Conservation (phyloP, 805 yeast species). For the Saturnispora bothae region DNA sequence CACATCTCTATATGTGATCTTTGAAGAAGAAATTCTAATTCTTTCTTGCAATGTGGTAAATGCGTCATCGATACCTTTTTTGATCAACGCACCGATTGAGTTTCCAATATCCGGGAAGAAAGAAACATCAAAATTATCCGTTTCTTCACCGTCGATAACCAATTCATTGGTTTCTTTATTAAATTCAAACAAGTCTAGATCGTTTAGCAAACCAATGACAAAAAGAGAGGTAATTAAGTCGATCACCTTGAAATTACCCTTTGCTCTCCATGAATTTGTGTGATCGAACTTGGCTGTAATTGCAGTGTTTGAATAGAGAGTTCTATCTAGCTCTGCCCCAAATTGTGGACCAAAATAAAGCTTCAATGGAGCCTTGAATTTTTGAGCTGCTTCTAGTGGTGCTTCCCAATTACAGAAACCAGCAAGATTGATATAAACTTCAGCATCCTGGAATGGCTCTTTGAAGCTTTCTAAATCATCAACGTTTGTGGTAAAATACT, state of each 20-base stretch:
- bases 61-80: constrained; percentile 18
- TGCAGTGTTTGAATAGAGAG: constrained; percentile 10
- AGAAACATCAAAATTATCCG: constrained; percentile 28
- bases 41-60: constrained; percentile 33
- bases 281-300: constrained; percentile 27
- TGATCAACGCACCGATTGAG: constrained; percentile 31
- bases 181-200: constrained; percentile 29
- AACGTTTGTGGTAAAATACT: constrained; percentile 30
- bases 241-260: constrained; percentile 37
- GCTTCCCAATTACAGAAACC: constrained; percentile 22
- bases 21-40: constrained; percentile 34
- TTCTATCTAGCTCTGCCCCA: constrained; percentile 35
- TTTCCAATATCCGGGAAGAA: constrained; percentile 35
- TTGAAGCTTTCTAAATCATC: constrained; percentile 23
- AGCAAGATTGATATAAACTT: constrained; percentile 40
- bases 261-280: constrained; percentile 29
- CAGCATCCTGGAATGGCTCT: constrained; percentile 35
- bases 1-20: constrained; percentile 30
- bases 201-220: constrained; percentile 28
- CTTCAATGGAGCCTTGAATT: constrained; percentile 28
- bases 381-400: constrained; percentile 31
- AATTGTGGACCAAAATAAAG: constrained; percentile 52
- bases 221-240: constrained; percentile 34
- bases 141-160: constrained; percentile 32
- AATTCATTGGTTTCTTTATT: constrained; percentile 28